Evolutionary conservation across 352 stramenopile species (phyloP), one percentile per base, ranked within the genome.

Genomic region (Globisporangium orthogonon): DNA sequence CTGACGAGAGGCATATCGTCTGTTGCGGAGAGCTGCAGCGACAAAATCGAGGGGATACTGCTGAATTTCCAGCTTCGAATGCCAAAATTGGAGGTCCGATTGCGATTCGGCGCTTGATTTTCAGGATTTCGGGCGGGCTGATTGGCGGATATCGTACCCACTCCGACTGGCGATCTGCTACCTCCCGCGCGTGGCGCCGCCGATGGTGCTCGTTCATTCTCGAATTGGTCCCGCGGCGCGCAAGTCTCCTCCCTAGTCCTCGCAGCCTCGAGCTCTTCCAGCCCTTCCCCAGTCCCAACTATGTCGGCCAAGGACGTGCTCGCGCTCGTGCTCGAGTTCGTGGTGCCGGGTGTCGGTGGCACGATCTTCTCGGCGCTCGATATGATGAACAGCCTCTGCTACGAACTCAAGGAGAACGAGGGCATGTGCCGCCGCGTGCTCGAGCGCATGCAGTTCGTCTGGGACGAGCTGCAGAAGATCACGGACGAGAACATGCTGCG

Each of bases 401-500:
- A 60, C 29, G 53, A 69, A 31, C 54, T 69, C 53, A 65, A 69
- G 45, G 65, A 72, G 54, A 55, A 58, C 43, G 52, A 65, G 29
- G 52, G 56, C 13, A 49, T 62, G 52, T 69, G 65, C 33, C n/a
- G 33, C 43, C 43, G 39, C 28, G 61, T 71, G 40, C 47, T 61
- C 37, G 45, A 56, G 47, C 65, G 62, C 4, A 49, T 69, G 54
- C 57, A 58, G 60, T 72, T 70, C 35, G 60, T 79, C 44, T 48
- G 60, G 35, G 62, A 66, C 44, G 68, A 76, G 47, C 66, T 78
- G 29, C 60, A 65, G 50, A 69, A 74, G 62, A 71, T 78, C 54
- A 45, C 61, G 58, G 65, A 72, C 57, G 57, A 70, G 41, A 58
- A 61, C 51, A 66, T 63, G 35, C 33, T 78, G 39, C 70, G 62